These are phyloP conservation scores for Fusarium chaquense DNA, from an alignment of 2,329 filamentous ascomycete species.

Conservation along the genomic window DNA sequence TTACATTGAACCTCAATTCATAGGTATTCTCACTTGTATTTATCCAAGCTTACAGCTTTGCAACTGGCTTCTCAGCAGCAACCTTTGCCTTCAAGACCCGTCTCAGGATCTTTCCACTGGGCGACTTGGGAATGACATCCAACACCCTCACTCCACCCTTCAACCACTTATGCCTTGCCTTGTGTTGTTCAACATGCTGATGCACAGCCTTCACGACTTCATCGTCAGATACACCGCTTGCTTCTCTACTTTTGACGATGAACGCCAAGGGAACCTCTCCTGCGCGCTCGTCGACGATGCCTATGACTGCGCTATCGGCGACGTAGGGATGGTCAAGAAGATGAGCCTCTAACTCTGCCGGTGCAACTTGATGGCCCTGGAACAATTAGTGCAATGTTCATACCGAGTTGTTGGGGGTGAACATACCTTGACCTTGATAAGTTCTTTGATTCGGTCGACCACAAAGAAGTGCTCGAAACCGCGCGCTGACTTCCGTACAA, in stretches of 20 bases:
- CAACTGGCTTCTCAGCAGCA: not conserved
- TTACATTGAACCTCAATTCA: not conserved
- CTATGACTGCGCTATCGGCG: conserved; percentile 80
- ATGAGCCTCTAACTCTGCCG: conserved; percentile 81
- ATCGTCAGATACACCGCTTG: conserved; percentile 64
- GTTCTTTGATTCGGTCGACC: conserved; percentile 78
- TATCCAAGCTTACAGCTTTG: conserved; percentile 17
- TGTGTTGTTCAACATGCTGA: conserved; percentile 72
- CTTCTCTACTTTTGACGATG: conserved; percentile 63
- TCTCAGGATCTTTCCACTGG: conserved; percentile 74
- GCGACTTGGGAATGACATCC: conserved; percentile 76
- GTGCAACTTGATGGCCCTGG: conserved; percentile 81
- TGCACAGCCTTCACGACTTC: conserved; percentile 64
- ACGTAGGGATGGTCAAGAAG: conserved; percentile 78
- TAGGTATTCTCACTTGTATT: not conserved
- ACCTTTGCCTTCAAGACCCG: conserved; percentile 53
- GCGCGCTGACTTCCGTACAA: conserved; percentile 70
- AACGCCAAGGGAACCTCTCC: conserved; percentile 74
- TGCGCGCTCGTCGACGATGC: conserved; percentile 68
- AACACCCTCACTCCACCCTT: conserved; percentile 72
- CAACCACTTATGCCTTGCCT: conserved; percentile 76
- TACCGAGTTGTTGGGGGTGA: accelerated
- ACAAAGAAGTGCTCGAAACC: conserved; percentile 87
- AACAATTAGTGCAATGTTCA: not conserved
- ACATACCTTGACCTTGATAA: conserved; percentile 81